Evolutionary conservation across 2,329 filamentous ascomycete genomes (phyloP), one percentile per base, ranked within the genome.

Genomic region (Didymellaceae sp.): DNA sequence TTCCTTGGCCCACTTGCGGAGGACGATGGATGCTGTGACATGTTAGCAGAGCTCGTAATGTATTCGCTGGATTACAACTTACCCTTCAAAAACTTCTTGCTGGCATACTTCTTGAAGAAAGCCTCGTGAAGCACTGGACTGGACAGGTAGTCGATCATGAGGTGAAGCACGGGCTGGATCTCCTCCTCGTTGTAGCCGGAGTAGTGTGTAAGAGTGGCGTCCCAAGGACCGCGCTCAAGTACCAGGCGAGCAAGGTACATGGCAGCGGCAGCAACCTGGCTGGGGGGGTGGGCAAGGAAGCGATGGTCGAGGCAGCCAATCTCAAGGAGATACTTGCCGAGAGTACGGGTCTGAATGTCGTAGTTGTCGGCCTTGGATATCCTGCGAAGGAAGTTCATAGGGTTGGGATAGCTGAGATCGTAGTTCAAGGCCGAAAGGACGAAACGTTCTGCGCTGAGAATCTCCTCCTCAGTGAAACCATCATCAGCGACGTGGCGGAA

Each of bases 281-380:
- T 97, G 28, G 94, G 91, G 26, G 88, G 88, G 74, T 90, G 95
- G 54, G 84, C 78, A 82, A 99, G 89, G 78, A 99, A 96, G 55
- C 92, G 88, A 74, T 97, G 90, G 69, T 99, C 94, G 21, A 99
- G 82, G 59, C 97, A 85, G 73, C 91, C 94, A 69, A 99, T 97
- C 79, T 99, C 94, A 79, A 96, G 91, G 38, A 99, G 82, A 74
- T 97, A 99, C 79, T 99, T 99, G 74, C 91, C 94, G 53, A 99
- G 85, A 37, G 94, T 99, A 66, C 94, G 90, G 54, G 92, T 96
- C 75, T 97, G 91, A 67, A 97, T 96, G 75, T 99, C 93, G 77
- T 99, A 99, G 80, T 96, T 94, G 78, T 99, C 95, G 68, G 94
- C 95, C 82, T 99, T 99, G 55, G 93, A 97, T 75, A 99, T 96